Conservation (phyloP, 2,329 filamentous ascomycete genomes). For the Scorias spongiosa region DNA sequence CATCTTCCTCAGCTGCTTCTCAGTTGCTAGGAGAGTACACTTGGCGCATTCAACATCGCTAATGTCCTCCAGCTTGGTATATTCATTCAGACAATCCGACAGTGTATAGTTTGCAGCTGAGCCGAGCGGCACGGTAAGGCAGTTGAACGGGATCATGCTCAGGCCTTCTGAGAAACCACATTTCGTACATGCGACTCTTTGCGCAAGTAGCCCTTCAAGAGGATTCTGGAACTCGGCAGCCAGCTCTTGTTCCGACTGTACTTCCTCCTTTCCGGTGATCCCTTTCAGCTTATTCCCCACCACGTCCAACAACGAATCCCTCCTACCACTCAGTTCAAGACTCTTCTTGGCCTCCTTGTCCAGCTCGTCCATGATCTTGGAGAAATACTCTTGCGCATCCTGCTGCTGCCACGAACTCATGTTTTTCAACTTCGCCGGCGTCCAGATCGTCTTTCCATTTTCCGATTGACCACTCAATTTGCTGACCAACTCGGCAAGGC, state of each 20-base stretch:
- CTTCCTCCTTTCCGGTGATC: constrained; percentile 1
- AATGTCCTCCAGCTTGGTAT: constrained; percentile 71
- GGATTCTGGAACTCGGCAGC: constrained; percentile 46
- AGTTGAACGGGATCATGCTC: constrained; percentile 86
- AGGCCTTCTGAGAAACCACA: constrained; percentile 82
- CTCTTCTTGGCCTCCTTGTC: constrained; percentile 39
- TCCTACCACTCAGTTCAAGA: constrained; percentile 4
- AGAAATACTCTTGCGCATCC: constrained; percentile 95
- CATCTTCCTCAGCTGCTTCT: constrained; percentile 36
- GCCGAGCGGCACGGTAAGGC: constrained; percentile 71
- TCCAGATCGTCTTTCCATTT: constrained; percentile 67
- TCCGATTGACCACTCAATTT: constrained; percentile 55
- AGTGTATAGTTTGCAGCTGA: constrained; percentile 51
- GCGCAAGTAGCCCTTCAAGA: constrained; percentile 72
- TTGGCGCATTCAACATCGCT: constrained; percentile 82
- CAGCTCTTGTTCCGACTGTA: constrained; percentile 1
- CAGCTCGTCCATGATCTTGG: constrained; percentile 51
- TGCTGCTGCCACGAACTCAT: constrained; percentile 96
- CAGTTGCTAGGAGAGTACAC: constrained; percentile 58
- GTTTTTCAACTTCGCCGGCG: constrained; percentile 64
- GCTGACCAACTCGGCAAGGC: constrained; percentile 51
- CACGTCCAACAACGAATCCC: constrained; percentile 14
- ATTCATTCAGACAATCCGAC: constrained; percentile 66
- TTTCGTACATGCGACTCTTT: constrained; percentile 70
- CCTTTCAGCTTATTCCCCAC: constrained; percentile 2